Conservation (phyloP, 345 rosid genomes). For the Eucalyptus shirleyi region DNA sequence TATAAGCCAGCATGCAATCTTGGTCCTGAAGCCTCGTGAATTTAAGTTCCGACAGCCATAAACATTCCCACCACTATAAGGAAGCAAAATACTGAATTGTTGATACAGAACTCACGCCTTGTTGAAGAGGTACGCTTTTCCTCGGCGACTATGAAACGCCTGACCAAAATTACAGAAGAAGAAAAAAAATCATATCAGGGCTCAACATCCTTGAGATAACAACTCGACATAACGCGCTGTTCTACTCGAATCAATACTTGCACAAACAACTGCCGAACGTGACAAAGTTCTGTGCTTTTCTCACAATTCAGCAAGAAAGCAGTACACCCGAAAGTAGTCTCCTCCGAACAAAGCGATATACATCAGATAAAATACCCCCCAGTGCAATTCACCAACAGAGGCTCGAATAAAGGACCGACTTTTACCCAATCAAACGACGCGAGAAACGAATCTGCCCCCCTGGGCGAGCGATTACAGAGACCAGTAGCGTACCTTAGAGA, state of each 20-base stretch:
- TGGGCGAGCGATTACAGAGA: not conserved
- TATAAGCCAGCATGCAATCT: not conserved
- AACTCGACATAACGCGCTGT: not conserved
- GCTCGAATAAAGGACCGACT: not conserved
- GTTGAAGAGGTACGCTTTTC: constrained; percentile 81
- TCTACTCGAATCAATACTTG: not conserved
- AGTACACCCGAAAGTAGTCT: not conserved
- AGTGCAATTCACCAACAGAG: not conserved
- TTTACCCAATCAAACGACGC: not conserved
- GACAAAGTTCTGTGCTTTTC: not conserved
- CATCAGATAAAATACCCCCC: not conserved
- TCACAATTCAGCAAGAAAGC: not conserved
- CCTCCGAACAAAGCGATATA: not conserved
- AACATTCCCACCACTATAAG: not conserved
- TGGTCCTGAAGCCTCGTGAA: not conserved
- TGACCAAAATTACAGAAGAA: constrained; percentile 7
- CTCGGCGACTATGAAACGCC: constrained; percentile 62
- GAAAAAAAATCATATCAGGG: not conserved
- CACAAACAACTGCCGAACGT: not conserved
- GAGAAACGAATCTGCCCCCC: not conserved
- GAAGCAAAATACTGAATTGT: not conserved
- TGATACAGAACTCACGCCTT: constrained; percentile 38
- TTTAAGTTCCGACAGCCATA: not conserved
- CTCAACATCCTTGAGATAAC: not conserved
- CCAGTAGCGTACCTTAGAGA: constrained; percentile 34